Evolutionary conservation across 805 yeast species (phyloP).

Genomic region (Yarrowia sp.): DNA sequence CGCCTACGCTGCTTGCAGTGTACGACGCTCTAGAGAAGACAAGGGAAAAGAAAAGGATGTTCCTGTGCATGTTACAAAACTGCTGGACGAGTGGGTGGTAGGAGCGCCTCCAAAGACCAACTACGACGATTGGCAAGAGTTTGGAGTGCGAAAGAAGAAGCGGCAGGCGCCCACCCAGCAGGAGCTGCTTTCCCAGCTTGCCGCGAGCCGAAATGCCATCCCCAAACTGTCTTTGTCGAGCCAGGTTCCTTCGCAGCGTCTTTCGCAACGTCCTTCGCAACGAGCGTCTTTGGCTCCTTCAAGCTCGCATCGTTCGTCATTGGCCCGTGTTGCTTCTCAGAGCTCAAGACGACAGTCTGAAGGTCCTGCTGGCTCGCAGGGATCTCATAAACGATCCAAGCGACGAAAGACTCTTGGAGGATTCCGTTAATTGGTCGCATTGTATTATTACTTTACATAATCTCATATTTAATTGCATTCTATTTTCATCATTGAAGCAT

Average conservation of each 20-base stretch:
- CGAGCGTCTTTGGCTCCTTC: background rate
- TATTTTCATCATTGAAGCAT: too few relatives aligned
- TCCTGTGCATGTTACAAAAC: background rate
- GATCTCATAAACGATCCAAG: background rate
- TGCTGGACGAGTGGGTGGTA: background rate
- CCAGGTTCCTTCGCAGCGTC: slow-evolving; percentile 7
- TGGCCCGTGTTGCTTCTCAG: background rate
- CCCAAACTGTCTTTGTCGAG: background rate
- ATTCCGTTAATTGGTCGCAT: background rate
- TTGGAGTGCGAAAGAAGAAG: background rate
- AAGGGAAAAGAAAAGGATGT: background rate
- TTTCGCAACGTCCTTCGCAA: background rate
- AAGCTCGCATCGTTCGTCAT: background rate
- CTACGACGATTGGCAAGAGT: background rate
- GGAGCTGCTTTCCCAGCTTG: background rate
- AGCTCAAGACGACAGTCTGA: background rate
- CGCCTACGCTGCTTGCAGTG: background rate
- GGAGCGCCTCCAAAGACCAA: background rate
- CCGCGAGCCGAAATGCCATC: background rate
- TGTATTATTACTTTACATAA: too few relatives aligned
- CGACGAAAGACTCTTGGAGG: background rate
- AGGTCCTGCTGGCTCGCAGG: background rate
- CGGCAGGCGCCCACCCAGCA: background rate
- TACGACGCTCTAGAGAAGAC: background rate
- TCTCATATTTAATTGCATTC: background rate